Conservation (phyloP, 345 rosid genomes). For the Garcia nutans region DNA sequence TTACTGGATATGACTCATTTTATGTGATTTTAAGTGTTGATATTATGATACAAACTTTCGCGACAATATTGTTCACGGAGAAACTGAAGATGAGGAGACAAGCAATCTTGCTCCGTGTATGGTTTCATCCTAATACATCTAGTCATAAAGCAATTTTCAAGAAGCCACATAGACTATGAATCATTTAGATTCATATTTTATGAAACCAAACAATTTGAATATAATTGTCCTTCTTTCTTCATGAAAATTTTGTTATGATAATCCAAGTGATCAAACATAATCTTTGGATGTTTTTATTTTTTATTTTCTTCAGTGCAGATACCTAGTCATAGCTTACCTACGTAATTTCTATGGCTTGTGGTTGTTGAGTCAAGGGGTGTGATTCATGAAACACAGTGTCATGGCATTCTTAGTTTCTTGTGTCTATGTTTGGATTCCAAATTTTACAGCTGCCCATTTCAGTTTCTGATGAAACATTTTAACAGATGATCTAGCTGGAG, state of each 20-base stretch:
- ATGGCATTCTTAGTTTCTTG: not conserved
- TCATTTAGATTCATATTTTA: not conserved
- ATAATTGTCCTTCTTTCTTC: not conserved
- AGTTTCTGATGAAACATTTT: conserved; percentile 22
- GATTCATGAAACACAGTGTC: not conserved
- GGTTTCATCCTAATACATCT: conserved; percentile 18
- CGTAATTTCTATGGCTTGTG: not conserved
- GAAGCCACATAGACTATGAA: not conserved
- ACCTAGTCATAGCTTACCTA: not conserved
- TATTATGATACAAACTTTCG: conserved; percentile 29
- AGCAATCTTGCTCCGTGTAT: conserved; percentile 40
- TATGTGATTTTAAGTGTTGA: conserved; percentile 14
- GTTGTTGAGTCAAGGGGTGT: not conserved
- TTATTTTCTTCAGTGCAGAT: not conserved
- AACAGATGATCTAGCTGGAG: conserved; percentile 77
- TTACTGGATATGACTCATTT: conserved; percentile 13
- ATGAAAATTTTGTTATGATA: not conserved
- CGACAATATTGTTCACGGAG: conserved; percentile 76
- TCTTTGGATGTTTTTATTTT: not conserved
- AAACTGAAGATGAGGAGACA: conserved; percentile 66
- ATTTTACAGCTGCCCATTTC: conserved; percentile 3
- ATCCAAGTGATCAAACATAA: not conserved
- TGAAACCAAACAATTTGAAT: not conserved
- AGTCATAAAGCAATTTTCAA: not conserved
- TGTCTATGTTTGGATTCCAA: not conserved